Evolutionary conservation across 176 grass and related monocot genomes (phyloP).

Genomic region (Poa pratensis): DNA sequence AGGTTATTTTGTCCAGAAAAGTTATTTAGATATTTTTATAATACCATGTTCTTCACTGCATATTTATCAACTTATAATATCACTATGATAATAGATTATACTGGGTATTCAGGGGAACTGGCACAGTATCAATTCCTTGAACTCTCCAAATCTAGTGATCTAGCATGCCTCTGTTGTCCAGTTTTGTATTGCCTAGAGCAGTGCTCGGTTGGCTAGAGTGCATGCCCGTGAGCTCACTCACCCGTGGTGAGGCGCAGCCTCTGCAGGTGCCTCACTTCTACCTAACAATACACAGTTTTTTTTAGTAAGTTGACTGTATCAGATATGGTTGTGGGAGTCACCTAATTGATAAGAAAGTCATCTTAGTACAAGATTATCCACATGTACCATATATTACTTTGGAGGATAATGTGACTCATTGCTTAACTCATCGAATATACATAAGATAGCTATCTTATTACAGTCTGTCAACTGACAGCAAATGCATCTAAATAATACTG

Average conservation of each 20-base stretch:
- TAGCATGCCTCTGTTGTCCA: slow-evolving; percentile 7
- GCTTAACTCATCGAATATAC: slow-evolving; percentile 2
- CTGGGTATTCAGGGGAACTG: neutral
- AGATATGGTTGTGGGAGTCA: neutral
- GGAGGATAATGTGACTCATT: neutral
- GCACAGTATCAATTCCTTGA: neutral
- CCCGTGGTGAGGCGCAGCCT: neutral
- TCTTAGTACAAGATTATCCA: slow-evolving; percentile 10
- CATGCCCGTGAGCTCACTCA: neutral
- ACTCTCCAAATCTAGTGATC: neutral
- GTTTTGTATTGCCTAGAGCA: slow-evolving; percentile 12
- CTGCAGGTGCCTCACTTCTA: neutral
- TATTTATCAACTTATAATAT: slow-evolving; percentile 6
- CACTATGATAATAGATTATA: slow-evolving; percentile 16
- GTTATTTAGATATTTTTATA: slow-evolving; percentile 1
- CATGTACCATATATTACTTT: neutral
- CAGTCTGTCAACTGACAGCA: slow-evolving; percentile 35
- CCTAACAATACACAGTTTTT: neutral
- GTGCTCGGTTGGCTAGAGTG: neutral
- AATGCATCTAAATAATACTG: slow-evolving; percentile 30
- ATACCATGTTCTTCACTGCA: neutral
- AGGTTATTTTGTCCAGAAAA: neutral
- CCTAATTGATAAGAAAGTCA: neutral
- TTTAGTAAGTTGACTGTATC: neutral
- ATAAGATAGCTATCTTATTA: slow-evolving; percentile 34